Evolutionary conservation across 2,329 filamentous ascomycete genomes (phyloP).

Genomic region (Neopestalotiopsis sp.): DNA sequence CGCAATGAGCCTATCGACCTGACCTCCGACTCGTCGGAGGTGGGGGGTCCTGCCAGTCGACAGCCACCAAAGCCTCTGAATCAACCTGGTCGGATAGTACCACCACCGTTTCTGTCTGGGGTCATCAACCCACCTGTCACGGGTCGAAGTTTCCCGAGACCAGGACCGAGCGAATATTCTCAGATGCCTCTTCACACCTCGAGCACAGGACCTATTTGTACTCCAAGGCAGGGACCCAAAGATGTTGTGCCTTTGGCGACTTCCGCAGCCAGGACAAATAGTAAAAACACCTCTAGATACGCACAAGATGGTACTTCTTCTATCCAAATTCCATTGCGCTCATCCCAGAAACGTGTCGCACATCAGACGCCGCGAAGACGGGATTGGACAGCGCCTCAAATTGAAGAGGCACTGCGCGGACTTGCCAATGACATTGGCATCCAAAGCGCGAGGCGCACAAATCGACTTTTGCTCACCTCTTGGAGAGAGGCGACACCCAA

Average conservation of each 20-base stretch:
- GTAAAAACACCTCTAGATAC: conserved; percentile 21
- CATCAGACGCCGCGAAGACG: conserved; percentile 37
- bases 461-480: conserved; percentile 50
- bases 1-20: conserved; percentile 21
- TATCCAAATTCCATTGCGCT: conserved; percentile 7
- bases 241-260: conserved; percentile 25
- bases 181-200: conserved; percentile 25
- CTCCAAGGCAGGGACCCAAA: conserved; percentile 24
- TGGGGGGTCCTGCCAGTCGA: conserved; percentile 10
- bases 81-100: conserved; percentile 22
- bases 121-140: conserved; percentile 25
- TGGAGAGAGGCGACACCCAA: conserved; percentile 45
- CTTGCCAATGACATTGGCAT: conserved; percentile 50
- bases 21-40: conserved; percentile 27
- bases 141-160: conserved; percentile 7
- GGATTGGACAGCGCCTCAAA: conserved; percentile 49
- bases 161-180: conserved; percentile 13
- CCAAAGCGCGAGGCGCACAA: conserved; percentile 49
- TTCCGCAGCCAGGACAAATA: conserved; percentile 22
- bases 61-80: neutral
- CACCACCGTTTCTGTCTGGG: conserved; percentile 23
- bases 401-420: conserved; percentile 45
- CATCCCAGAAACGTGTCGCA: conserved; percentile 33
- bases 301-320: conserved; percentile 21
- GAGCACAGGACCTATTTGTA: conserved; percentile 15